A percentile compares a stretch with the other conserved stretches of the same genome.
Evolutionary conservation across 768 basidiomycete species (phyloP).

Genomic region (Tylopilus plumbeoviolaceoides): DNA sequence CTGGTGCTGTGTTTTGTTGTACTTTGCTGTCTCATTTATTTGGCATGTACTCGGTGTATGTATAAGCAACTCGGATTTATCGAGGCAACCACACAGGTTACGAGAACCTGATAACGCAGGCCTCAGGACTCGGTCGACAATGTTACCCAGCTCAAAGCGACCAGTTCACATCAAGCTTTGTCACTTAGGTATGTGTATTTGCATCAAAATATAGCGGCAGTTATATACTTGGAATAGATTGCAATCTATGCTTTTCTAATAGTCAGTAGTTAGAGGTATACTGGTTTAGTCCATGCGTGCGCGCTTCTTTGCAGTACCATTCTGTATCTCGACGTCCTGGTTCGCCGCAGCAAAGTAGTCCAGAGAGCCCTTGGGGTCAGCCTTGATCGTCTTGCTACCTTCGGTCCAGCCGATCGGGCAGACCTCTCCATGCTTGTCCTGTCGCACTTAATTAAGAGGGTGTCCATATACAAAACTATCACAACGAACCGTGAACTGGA

Average conservation of each 20-base stretch:
- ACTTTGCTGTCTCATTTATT: background rate
- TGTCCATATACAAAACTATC: background rate
- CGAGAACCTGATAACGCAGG: no score
- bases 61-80: background rate
- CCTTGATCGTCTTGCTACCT: slow-evolving; percentile 77
- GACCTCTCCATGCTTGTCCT: slow-evolving; percentile 87
- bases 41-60: background rate
- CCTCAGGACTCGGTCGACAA: no score
- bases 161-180: no score
- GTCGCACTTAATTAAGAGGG: background rate
- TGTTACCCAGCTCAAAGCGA: no score
- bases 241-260: background rate
- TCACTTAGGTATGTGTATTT: background rate
- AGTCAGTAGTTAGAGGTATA: background rate
- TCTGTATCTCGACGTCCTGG: slow-evolving; percentile 30
- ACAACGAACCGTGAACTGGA: slow-evolving; percentile 76
- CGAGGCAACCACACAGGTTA: no score
- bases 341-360: slow-evolving; percentile 59
- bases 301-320: slow-evolving; percentile 52
- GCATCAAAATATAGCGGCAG: background rate
- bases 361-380: slow-evolving; percentile 65
- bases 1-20: background rate
- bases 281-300: slow-evolving; percentile 44
- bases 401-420: slow-evolving; percentile 91
- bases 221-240: background rate